A percentile compares a stretch with the other conserved stretches of the same genome.
Evolutionary conservation across 352 stramenopile species (phyloP).

Genomic region (Phytophthora pistaciae): DNA sequence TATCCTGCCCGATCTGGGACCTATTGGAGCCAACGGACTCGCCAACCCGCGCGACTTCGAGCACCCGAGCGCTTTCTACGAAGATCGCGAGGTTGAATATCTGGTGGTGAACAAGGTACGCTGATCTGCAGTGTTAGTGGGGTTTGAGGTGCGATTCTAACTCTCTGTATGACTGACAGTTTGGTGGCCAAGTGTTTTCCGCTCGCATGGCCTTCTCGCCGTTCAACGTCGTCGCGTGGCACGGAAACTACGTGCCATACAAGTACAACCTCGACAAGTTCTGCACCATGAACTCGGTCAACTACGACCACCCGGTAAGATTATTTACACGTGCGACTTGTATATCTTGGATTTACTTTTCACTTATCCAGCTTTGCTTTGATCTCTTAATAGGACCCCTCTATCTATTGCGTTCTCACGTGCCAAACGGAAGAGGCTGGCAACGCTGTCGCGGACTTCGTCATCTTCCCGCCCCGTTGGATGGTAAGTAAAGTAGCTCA

Average conservation of each 20-base stretch:
- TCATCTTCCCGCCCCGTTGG: constrained; percentile 97
- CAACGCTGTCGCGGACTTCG: constrained; percentile 96
- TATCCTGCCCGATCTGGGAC: constrained; percentile 94
- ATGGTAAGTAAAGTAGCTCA: constrained; percentile 77
- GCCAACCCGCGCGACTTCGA: constrained; percentile 97
- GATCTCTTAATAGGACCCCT: constrained; percentile 80
- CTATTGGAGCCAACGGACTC: constrained; percentile 97
- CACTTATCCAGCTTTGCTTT: background rate
- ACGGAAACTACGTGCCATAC: constrained; percentile 98
- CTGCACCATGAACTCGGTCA: constrained; percentile 96
- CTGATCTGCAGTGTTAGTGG: too few relatives aligned
- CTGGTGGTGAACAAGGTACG: constrained; percentile 76
- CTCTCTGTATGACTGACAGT: too few relatives aligned
- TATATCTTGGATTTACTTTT: background rate
- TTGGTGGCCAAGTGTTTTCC: constrained; percentile 92
- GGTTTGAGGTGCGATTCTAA: too few relatives aligned
- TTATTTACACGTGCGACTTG: background rate
- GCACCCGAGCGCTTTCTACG: constrained; percentile 90
- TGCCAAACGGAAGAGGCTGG: constrained; percentile 93
- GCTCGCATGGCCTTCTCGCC: constrained; percentile 89
- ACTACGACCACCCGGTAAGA: constrained; percentile 93
- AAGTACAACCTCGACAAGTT: constrained; percentile 98
- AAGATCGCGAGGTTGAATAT: constrained; percentile 86
- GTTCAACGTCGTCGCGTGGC: constrained; percentile 98
- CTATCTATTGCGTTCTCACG: constrained; percentile 98